Conservation (phyloP, 179 eudicot species). For the Camellia oleifera region DNA sequence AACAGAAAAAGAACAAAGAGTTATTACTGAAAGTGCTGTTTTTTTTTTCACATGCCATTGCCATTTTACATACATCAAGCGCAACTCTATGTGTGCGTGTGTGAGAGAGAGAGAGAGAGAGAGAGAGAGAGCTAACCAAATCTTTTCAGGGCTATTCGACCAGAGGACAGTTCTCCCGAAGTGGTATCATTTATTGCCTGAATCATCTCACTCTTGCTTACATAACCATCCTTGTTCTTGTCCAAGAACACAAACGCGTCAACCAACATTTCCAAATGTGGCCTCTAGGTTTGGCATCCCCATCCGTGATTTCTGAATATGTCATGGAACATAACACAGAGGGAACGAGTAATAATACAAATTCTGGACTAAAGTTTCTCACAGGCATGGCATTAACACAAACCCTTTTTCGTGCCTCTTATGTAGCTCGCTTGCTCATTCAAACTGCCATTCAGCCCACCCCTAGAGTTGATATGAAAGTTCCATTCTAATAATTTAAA, state of each 20-base stretch:
- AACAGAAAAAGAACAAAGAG: background rate
- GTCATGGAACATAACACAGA: conserved; percentile 29
- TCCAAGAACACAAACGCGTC: conserved; percentile 90
- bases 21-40: background rate
- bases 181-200: conserved; percentile 72
- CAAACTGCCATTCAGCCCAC: background rate
- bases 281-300: conserved; percentile 73
- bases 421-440: background rate
- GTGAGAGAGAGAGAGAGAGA: conserved; percentile 1
- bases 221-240: conserved; percentile 92
- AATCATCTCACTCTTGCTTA: conserved; percentile 86
- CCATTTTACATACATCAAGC: background rate
- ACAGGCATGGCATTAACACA: background rate
- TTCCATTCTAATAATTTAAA: background rate
- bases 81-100: background rate
- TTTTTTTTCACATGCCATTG: background rate
- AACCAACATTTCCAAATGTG: conserved; percentile 85
- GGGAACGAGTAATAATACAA: conserved; percentile 9
- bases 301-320: conserved; percentile 61
- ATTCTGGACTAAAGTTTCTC: background rate
- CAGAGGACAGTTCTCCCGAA: conserved; percentile 81
- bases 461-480: background rate
- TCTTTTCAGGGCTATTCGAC: conserved; percentile 80
- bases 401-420: background rate
- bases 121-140: conserved; percentile 60